Evolutionary conservation across 2,329 filamentous ascomycete species (phyloP), one percentile per base, ranked within the genome.

Genomic region (Fusarium palustre): DNA sequence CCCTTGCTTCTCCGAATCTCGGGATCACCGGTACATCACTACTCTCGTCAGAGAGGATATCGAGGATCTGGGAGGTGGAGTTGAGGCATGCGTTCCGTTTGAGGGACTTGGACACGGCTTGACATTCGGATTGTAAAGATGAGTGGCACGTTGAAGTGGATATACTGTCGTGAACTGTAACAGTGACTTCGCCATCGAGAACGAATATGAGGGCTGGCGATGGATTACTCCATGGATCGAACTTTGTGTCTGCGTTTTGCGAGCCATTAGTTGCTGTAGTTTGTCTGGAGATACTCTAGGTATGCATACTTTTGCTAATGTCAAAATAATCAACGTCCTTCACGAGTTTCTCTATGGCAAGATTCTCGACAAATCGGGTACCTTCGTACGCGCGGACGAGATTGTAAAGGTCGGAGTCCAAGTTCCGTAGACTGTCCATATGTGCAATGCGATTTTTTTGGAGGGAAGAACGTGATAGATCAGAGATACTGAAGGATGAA

Each of bases 201-300:
- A 49, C 8, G 18, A 49, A 49, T 12, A 49, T 20, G 3, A 49
- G 47, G 6, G 47, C 22, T 4, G 47, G 47, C 1, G 22, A 25
- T 5, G 47, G 31, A 3, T 36, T 36, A 2, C 47, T 49, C 47
- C 47, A 49, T n/a, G 47, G 47, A 5, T 49, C 31, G 8, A 49
- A 49, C 8, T 36, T 49, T 20, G 47, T 49, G 22, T 15, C 47
- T 49, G 1, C 10, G 15, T 9, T 7, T 16, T 3, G 7, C 13
- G 10, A 2, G 2, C 0, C 7, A 5, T 49, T 8, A 36, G 31
- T 3, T 16, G 20, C 10, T 16, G 15, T 22, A 3, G 38, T 7
- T 9, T 11, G 10, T 10, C 10, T 6, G 9, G 0, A 15, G 3
- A 2, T 15, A 5, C 3, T 7, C 9, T 18, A 11, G 5, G 3